Evolutionary conservation across 169 alveolate species (phyloP), one percentile per base, ranked within the genome.

Genomic region (Theileria parva): DNA sequence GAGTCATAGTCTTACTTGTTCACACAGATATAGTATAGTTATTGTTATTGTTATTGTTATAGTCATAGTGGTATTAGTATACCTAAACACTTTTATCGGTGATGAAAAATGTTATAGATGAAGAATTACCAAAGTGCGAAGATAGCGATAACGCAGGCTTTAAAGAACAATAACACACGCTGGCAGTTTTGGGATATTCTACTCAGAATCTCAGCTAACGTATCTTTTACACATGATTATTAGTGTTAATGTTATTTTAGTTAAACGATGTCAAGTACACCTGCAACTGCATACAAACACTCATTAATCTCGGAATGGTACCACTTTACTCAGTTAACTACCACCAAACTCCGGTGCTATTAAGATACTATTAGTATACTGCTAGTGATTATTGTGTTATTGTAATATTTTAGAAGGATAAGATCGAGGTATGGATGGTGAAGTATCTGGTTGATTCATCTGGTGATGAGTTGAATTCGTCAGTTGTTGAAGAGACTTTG

Each of bases 161-260:
- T 91, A 25, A 91, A 91, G 76, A 72, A 74, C 50, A 77, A 91
- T 50, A 79, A 71, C 64, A 77, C 79, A 71, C 86, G 83, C 55
- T 87, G 95, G 93, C 85, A 91, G 69, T 81, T 86, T 74, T 91
- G 95, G 95, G 93, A 88, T 34, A 91, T 91, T 0, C 87, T 78
- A 51, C 44, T 87, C 61, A 72, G 74, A 66, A 71, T 86, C 23
- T 78, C 93, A 15, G 71, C 85, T 21, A 32, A 77, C 78, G 93
- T 87, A 77, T 13, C 81, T 80, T n/a, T 71, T 66, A 1, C 17
- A 32, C 8, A 8, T 4, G n/a, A 2, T 32, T 32, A 27, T 25
- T 25, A 7, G 15, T 9, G 13, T 63, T 30, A 44, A 37, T n/a
- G 23, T 15, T 34, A 8, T 13, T 48, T 19, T 64, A 83, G 89